Conservation (phyloP, 2,329 filamentous ascomycete species). For the Colletotrichum cordylinicola region DNA sequence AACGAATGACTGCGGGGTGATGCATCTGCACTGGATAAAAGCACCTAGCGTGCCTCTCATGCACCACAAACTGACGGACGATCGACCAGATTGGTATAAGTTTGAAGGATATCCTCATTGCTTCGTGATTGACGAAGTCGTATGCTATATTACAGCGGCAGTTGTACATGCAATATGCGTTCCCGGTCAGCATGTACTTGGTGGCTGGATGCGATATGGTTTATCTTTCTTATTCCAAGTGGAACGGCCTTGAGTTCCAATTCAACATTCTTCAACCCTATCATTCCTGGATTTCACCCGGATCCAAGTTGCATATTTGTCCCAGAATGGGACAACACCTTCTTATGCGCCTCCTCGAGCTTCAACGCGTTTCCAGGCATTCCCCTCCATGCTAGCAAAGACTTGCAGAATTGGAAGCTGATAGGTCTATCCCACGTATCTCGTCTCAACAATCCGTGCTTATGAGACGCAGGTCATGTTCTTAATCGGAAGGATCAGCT, state of each 20-base stretch:
- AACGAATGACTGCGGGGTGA: neutral
- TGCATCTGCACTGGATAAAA: neutral
- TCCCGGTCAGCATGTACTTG: no score
- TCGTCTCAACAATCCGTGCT: neutral
- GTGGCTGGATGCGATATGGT: neutral
- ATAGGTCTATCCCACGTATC: neutral
- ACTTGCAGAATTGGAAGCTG: slow-evolving; percentile 55
- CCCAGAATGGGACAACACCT: slow-evolving; percentile 43
- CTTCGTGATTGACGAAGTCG: neutral
- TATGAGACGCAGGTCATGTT: slow-evolving; percentile 36
- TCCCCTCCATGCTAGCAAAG: slow-evolving; percentile 57
- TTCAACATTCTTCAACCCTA: slow-evolving; percentile 43
- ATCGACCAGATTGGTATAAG: neutral
- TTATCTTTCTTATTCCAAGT: neutral
- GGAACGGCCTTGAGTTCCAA: slow-evolving; percentile 5
- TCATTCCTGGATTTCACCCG: slow-evolving; percentile 55
- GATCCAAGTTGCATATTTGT: slow-evolving; percentile 51
- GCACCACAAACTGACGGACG: no score
- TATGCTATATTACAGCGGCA: neutral
- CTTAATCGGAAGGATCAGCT: slow-evolving; percentile 47
- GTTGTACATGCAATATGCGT: neutral
- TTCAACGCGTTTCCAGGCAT: slow-evolving; percentile 59
- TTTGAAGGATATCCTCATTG: neutral
- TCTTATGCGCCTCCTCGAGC: slow-evolving; percentile 56
- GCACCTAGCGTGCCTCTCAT: neutral